These are phyloP conservation scores for Polysphondylium violaceum DNA, from an alignment of 78 protist species.

Conservation along the genomic window DNA sequence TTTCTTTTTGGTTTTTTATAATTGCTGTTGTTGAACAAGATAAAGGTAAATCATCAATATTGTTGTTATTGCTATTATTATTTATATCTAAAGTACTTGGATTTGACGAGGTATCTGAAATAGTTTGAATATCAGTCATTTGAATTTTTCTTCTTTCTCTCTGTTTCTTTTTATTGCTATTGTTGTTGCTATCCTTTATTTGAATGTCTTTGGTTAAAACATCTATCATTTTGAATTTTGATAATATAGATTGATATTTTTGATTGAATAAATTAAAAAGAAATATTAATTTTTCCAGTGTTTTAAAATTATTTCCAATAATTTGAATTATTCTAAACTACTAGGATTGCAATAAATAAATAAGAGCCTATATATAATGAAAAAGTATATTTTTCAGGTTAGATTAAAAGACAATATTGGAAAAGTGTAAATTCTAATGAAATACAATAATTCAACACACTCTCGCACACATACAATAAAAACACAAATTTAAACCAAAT, in stretches of 20 bases:
- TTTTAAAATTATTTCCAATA: too few species aligned
- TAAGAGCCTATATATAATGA: too few species aligned
- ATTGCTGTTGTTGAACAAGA: not conserved
- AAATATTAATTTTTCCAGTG: too few species aligned
- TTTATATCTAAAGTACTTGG: not conserved
- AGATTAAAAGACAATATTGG: too few species aligned
- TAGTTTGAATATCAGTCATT: not conserved
- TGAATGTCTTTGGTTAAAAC: conserved; percentile 7
- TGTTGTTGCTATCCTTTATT: not conserved
- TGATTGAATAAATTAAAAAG: too few species aligned
- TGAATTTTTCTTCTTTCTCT: conserved; percentile 13
- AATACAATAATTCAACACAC: too few species aligned
- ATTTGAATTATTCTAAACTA: not conserved
- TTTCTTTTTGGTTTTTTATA: not conserved
- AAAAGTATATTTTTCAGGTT: too few species aligned
- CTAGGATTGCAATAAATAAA: not conserved
- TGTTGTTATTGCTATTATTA: not conserved
- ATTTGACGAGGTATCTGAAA: not conserved
- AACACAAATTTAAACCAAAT: too few species aligned
- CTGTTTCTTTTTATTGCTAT: conserved; percentile 11
- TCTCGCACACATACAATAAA: too few species aligned
- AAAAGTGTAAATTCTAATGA: too few species aligned
- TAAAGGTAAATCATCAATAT: not conserved
- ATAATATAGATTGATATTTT: not conserved
- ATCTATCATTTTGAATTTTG: conserved; percentile 6